These are phyloP conservation scores for Yamadazyma epiphylla DNA, from an alignment of 1,139 yeast genomes.

Conservation along the genomic window DNA sequence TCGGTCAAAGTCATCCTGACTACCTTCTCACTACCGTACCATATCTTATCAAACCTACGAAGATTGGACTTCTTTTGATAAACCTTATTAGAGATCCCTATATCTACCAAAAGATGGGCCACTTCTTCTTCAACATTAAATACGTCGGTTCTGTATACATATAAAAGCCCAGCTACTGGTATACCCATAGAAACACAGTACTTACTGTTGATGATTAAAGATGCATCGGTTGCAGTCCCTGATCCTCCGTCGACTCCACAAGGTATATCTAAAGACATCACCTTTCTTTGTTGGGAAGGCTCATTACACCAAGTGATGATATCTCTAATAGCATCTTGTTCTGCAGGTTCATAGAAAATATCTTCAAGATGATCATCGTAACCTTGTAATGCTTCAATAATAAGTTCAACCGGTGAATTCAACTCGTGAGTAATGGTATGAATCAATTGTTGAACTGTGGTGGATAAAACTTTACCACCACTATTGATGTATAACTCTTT, in stretches of 20 bases:
- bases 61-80: slow-evolving; percentile 37
- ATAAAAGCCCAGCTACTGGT: slow-evolving; percentile 64
- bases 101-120: slow-evolving; percentile 58
- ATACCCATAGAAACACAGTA: slow-evolving; percentile 72
- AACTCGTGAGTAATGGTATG: slow-evolving; percentile 38
- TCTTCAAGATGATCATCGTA: slow-evolving; percentile 66
- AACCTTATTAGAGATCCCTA: slow-evolving; percentile 62
- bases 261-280: slow-evolving; percentile 76
- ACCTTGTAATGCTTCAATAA: slow-evolving; percentile 82
- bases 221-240: slow-evolving; percentile 42
- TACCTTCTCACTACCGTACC: slow-evolving; percentile 38
- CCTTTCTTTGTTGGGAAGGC: slow-evolving; percentile 41
- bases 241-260: slow-evolving; percentile 85
- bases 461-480: slow-evolving; percentile 40
- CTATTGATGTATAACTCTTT: slow-evolving; percentile 49
- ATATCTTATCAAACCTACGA: slow-evolving; percentile 42
- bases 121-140: slow-evolving; percentile 29
- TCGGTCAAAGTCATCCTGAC: slow-evolving; percentile 25
- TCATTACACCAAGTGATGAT: slow-evolving; percentile 59
- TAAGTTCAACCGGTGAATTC: slow-evolving; percentile 73
- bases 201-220: slow-evolving; percentile 31
- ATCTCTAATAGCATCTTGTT: slow-evolving; percentile 40
- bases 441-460: slow-evolving; percentile 30
- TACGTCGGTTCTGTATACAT: slow-evolving; percentile 51
- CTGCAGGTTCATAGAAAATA: slow-evolving; percentile 37